Evolutionary conservation across 768 basidiomycete genomes (phyloP).

Genomic region (Tephrocybe sp.): DNA sequence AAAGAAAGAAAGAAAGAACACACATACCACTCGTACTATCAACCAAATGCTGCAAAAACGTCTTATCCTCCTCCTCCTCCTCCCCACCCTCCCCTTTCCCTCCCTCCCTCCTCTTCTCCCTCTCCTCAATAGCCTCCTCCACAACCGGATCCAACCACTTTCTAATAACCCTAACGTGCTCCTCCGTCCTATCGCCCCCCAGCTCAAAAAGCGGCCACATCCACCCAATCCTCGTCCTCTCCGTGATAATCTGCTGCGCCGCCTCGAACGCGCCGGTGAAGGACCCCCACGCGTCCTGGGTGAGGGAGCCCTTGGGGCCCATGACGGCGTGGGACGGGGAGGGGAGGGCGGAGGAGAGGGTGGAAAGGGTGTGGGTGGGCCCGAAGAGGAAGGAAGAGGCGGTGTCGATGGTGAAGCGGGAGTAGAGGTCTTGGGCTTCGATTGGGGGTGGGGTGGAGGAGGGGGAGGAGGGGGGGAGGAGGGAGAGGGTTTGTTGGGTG

Average conservation of each 20-base stretch:
- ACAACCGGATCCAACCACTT: conserved; percentile 68
- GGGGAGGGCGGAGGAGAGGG: conserved; percentile 56
- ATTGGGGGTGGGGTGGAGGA: conserved; percentile 36
- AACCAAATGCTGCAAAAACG: conserved; percentile 66
- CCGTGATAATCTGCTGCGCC: conserved; percentile 52
- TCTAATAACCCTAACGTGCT: conserved; percentile 51
- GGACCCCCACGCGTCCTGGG: conserved; percentile 59
- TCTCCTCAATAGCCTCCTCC: conserved; percentile 47
- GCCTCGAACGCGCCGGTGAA: conserved; percentile 61
- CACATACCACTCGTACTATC: conserved; percentile 61
- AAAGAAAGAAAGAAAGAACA: neutral
- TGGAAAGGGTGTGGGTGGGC: conserved; percentile 58
- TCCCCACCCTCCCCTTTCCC: conserved; percentile 40
- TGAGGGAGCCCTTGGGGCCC: conserved; percentile 61
- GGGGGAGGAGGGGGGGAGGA: conserved; percentile 42
- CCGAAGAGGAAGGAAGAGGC: conserved; percentile 78
- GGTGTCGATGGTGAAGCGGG: conserved; percentile 69
- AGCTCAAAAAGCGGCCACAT: conserved; percentile 65
- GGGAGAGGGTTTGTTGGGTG: conserved; percentile 43
- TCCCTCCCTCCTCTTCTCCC: conserved; percentile 34
- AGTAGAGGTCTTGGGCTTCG: conserved; percentile 69
- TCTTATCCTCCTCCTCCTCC: conserved; percentile 51
- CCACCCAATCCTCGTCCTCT: conserved; percentile 50
- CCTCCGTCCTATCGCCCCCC: conserved; percentile 51
- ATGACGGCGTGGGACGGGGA: conserved; percentile 41